phyloP scores from a whole-genome alignment of 1,139 yeast genomes.

The Diutina scorzettiae region DNA sequence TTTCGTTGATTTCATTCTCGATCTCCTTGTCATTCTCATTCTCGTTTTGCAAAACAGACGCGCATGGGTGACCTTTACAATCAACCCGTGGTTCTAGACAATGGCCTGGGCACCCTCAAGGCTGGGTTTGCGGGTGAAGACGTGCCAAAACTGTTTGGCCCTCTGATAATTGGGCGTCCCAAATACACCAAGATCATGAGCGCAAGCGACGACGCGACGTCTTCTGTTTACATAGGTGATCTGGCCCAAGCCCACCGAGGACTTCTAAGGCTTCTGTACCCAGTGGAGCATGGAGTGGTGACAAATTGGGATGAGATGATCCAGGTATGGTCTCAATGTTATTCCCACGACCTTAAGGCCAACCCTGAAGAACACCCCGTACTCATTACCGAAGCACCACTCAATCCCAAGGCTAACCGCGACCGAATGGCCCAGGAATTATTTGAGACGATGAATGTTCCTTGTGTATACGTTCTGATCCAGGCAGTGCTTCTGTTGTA shows the following conservation, averaged over 20 bases:
- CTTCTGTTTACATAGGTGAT: conserved; percentile 46
- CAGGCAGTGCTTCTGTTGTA: conserved; percentile 81
- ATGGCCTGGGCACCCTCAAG: conserved; percentile 82
- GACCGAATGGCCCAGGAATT: conserved; percentile 64
- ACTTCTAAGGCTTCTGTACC: conserved; percentile 53
- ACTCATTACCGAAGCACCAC: conserved; percentile 80
- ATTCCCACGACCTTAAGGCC: conserved; percentile 44
- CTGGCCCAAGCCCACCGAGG: conserved; percentile 71
- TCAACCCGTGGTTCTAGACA: conserved; percentile 87
- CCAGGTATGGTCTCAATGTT: conserved; percentile 55
- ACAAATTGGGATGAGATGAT: conserved; percentile 84
- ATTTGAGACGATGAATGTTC: conserved; percentile 78
- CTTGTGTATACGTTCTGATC: conserved; percentile 70
- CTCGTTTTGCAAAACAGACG: too few species aligned
- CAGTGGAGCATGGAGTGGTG: conserved; percentile 75
- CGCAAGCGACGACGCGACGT: conserved; percentile 19
- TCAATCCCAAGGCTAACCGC: conserved; percentile 63
- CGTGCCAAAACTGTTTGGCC: conserved; percentile 46
- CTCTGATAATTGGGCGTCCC: conserved; percentile 62
- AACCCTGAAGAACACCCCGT: conserved; percentile 45
- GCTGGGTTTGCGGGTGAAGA: conserved; percentile 95
- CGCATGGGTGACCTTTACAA: conserved; percentile 28
- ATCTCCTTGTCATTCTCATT: too few species aligned
- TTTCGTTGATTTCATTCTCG: too few species aligned
- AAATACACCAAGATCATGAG: conserved; percentile 82